A percentile compares a stretch with the other conserved stretches of the same genome.
Evolutionary conservation across 768 basidiomycete species (phyloP).

Genomic region (Roridomyces roridus): DNA sequence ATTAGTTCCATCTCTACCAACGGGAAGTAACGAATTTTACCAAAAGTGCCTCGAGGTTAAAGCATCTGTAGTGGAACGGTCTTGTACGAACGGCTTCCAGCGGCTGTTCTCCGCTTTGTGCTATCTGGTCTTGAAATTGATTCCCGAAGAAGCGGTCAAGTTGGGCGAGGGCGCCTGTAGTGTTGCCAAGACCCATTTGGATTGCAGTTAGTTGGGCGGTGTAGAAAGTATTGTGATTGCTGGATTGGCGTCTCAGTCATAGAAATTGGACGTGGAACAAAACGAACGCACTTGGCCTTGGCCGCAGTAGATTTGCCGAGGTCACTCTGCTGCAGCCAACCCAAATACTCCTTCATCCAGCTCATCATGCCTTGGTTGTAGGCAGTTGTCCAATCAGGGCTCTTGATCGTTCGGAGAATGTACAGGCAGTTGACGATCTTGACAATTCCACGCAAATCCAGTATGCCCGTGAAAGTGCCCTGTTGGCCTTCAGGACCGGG

Average conservation of each 20-base stretch:
- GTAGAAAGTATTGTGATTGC: constrained; percentile 63
- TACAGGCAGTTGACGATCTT: constrained; percentile 55
- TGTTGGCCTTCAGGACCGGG: constrained; percentile 46
- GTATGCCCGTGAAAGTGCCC: constrained; percentile 59
- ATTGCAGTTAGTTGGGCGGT: constrained; percentile 49
- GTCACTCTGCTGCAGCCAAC: constrained; percentile 51
- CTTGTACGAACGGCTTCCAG: constrained; percentile 60
- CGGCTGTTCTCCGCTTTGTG: constrained; percentile 60
- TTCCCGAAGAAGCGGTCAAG: constrained; percentile 48
- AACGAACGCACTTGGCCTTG: constrained; percentile 55
- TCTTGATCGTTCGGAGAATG: constrained; percentile 42
- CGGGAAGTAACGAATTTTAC: constrained; percentile 36
- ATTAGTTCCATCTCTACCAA: background rate
- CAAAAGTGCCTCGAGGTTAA: constrained; percentile 64
- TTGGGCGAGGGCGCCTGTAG: constrained; percentile 41
- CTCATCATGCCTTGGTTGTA: constrained; percentile 44
- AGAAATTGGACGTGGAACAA: background rate
- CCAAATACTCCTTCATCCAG: constrained; percentile 50
- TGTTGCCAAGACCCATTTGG: constrained; percentile 48
- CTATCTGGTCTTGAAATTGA: constrained; percentile 54
- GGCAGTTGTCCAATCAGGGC: constrained; percentile 48
- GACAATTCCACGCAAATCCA: constrained; percentile 57
- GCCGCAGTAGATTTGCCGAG: constrained; percentile 47
- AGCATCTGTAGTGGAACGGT: constrained; percentile 63
- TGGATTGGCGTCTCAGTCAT: constrained; percentile 25